Evolutionary conservation across 257 asterid species (phyloP), one percentile per base, ranked within the genome.

Genomic region (Sherardia arvensis): DNA sequence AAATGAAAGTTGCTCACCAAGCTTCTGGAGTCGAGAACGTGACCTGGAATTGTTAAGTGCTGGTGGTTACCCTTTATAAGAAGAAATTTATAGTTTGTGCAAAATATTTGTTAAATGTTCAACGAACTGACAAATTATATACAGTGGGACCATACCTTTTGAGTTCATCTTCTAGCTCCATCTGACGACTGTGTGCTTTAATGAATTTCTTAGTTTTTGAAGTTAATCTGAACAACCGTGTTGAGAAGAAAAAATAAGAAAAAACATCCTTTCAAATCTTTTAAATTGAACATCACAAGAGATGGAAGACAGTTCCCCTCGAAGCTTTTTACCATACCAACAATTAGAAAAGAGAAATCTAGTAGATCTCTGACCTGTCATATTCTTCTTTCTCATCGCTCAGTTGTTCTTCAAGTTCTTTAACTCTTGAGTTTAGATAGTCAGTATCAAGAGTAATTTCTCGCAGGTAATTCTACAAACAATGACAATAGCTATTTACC

Each of bases 381-480:
- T 81, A 71, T 62, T 92, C 96, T 66, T 89, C 99, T 59, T 82
- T 78, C 78, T 89, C 97, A 72, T 69, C 75, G 72, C 78, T 72
- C 57, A 87, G 82, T 65, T 81, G 88, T 72, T 65, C 66, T 79
- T 87, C 97, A 80, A 92, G 87, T 47, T 92, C 95, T 65, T 85
- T 84, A 71, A 78, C 67, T 73, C 76, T 79, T 17, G 65, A 53
- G 56, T 73, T 73, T 51, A 92, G 79, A 43, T 70, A 59, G 47
- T 80, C 79, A 23, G 84, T 85, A 68, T 89, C 94, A 68, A 71
- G 74, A 59, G 53, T 71, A 79, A 73, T 82, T 76, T 84, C 96
- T 70, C 80, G 85, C 72, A 89, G 66, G 82, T 77, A 80, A 61
- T 73, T 76, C 99, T 76, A 71, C 79, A 63, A 56, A 66, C 58